Evolutionary conservation across 768 basidiomycete genomes (phyloP), one percentile per base, ranked within the genome.

Genomic region (Leccinum barrowsii): DNA sequence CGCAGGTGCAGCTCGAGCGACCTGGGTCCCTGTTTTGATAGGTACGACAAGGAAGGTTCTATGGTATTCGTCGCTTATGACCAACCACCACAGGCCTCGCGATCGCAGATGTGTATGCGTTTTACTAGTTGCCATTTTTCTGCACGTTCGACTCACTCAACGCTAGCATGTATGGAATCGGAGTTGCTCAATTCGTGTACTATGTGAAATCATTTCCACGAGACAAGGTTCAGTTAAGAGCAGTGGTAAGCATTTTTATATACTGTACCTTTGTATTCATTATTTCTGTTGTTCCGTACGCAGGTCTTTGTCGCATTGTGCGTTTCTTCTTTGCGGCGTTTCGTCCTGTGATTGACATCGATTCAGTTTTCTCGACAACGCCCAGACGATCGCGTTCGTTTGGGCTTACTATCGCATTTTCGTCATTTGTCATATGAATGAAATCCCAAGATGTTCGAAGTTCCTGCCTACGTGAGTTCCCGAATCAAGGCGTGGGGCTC

Each of bases 161-260:
- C 19, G 10, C 2, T 44, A 44, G 42, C 19, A 44, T 44, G 42
- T 44, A 44, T 44, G 42, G 42, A 19, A n/a, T 44, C 2, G 42
- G 42, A 19, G 11, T 44, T 44, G 42, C 42, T 44, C 42, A 44
- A 44, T 44, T 44, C 19, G n/a, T 44, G n/a, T 44, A 44, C 42
- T 69, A 69, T 47, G 13, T 61, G 12, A 40, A 35, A 47, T 46
- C 54, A 0, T 69, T 69, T 60, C 66, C 66, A 2, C 44, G 7
- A 13, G 68, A 69, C 32, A 17, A 12, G 30, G 8, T 46, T 11
- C 44, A 30, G 3, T 15, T 70, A 7, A 70, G 55, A 48, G 7
- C 15, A 12, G n/a, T 57, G 57, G 68, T 67, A 7, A 58, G 68
- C 28, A 19, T 21, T n/a, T 32, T 15, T 2, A 11, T 13, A 15